Percentiles rank a stretch among this genome's conserved stretches.
These are phyloP conservation scores for Artemisia argyi DNA, from an alignment of 129 eudicot genomes.

Conservation along the genomic window DNA sequence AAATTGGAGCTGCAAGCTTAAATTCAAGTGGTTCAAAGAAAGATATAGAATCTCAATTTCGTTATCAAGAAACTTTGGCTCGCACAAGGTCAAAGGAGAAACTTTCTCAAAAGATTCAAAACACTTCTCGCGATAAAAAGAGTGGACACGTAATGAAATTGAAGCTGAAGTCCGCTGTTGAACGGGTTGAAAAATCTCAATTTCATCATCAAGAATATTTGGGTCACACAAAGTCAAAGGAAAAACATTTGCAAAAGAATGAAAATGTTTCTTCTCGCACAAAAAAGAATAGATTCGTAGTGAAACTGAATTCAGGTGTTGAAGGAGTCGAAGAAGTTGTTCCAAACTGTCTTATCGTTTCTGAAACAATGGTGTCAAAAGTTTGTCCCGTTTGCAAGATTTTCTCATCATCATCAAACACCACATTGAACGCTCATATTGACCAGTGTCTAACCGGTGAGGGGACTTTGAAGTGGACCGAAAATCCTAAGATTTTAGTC, in stretches of 20 bases:
- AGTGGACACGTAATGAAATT: slow-evolving; percentile 49
- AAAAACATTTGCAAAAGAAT: slow-evolving; percentile 33
- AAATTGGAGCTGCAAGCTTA: slow-evolving; percentile 1
- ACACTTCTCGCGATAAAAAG: slow-evolving; percentile 40
- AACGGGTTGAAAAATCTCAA: slow-evolving; percentile 27
- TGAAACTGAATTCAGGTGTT: slow-evolving; percentile 41
- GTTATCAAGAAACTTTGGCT: too few relatives aligned
- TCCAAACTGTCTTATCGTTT: slow-evolving; percentile 15
- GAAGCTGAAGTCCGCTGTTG: slow-evolving; percentile 31
- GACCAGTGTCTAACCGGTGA: slow-evolving; percentile 89
- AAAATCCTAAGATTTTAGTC: slow-evolving; percentile 42
- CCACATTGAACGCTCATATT: slow-evolving; percentile 94
- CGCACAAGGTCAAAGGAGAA: neutral
- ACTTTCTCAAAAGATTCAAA: slow-evolving; percentile 35
- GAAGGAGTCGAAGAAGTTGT: slow-evolving; percentile 40
- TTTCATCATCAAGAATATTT: neutral
- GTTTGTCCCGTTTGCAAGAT: slow-evolving; percentile 89
- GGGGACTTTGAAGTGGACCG: slow-evolving; percentile 47
- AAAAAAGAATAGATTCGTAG: slow-evolving; percentile 59
- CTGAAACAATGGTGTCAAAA: slow-evolving; percentile 76
- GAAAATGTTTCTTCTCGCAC: slow-evolving; percentile 21
- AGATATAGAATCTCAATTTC: slow-evolving; percentile 24
- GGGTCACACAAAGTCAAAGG: slow-evolving; percentile 6
- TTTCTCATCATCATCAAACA: slow-evolving; percentile 84
- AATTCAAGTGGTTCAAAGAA: slow-evolving; percentile 23